phyloP scores from a whole-genome alignment of 2,329 filamentous ascomycete species.

The Penicillium palitans region DNA sequence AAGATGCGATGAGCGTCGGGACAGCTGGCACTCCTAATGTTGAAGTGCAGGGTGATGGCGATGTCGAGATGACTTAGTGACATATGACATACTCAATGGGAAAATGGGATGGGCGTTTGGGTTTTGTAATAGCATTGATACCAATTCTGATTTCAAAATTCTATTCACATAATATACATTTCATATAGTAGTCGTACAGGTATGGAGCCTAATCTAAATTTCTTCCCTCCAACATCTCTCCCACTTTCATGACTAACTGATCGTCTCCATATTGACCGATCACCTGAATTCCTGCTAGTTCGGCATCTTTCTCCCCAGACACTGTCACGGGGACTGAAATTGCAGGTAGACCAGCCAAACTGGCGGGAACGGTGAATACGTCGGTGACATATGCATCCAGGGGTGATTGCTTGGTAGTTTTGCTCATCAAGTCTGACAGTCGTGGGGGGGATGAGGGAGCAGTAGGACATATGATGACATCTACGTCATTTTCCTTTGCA shows the following conservation, averaged over 20 bases:
- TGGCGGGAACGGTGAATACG: constrained; percentile 92
- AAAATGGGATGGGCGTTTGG: constrained; percentile 12
- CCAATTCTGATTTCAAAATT: constrained; percentile 12
- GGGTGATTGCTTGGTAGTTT: constrained; percentile 36
- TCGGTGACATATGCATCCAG: constrained; percentile 89
- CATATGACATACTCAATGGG: background rate
- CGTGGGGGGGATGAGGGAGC: constrained; percentile 73
- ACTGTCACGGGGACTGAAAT: constrained; percentile 72
- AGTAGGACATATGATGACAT: constrained; percentile 85
- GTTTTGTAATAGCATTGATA: constrained; percentile 14
- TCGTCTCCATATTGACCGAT: constrained; percentile 52
- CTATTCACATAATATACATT: constrained; percentile 10
- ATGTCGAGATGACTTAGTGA: constrained; percentile 33
- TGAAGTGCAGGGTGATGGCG: constrained; percentile 24
- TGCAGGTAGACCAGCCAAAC: constrained; percentile 84
- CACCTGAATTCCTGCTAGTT: constrained; percentile 46
- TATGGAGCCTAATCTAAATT: constrained; percentile 10
- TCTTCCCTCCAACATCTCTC: constrained; percentile 36
- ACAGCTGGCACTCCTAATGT: constrained; percentile 26
- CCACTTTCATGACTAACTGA: constrained; percentile 42
- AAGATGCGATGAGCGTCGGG: constrained; percentile 29
- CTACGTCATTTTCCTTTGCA: constrained; percentile 53
- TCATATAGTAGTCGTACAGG: constrained; percentile 17
- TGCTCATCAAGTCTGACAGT: constrained; percentile 55
- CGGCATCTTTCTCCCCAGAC: constrained; percentile 17